A percentile compares a stretch with the other conserved stretches of the same genome.
Evolutionary conservation across 2,329 filamentous ascomycete species (phyloP).

Genomic region (Talaromyces sp.): DNA sequence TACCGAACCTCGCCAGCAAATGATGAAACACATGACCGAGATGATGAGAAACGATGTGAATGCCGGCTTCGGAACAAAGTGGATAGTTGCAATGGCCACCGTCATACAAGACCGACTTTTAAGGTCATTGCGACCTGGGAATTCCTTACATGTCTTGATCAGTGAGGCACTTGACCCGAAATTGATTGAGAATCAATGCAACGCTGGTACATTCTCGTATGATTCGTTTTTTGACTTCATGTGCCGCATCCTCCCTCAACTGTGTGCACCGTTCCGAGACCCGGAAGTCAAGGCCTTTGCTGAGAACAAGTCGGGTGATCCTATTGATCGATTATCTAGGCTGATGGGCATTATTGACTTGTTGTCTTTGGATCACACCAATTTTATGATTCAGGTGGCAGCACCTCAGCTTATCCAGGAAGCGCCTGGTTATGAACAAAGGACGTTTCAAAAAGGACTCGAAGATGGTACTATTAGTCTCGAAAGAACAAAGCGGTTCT

Average conservation of each 20-base stretch:
- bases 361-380: slow-evolving; percentile 61
- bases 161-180: slow-evolving; percentile 59
- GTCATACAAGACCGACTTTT: slow-evolving; percentile 60
- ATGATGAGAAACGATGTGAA: slow-evolving; percentile 57
- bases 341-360: slow-evolving; percentile 62
- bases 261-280: slow-evolving; percentile 63
- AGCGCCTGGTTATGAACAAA: slow-evolving; percentile 59
- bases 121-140: slow-evolving; percentile 56
- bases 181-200: slow-evolving; percentile 55
- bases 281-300: slow-evolving; percentile 55
- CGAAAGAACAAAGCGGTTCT: slow-evolving; percentile 54
- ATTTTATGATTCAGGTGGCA: slow-evolving; percentile 60
- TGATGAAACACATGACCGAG: slow-evolving; percentile 58
- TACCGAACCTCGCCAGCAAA: slow-evolving; percentile 51
- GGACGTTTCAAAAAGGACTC: slow-evolving; percentile 55
- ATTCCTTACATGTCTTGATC: slow-evolving; percentile 59
- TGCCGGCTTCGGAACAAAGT: slow-evolving; percentile 52
- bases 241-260: slow-evolving; percentile 58
- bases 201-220: slow-evolving; percentile 60
- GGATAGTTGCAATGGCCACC: slow-evolving; percentile 65
- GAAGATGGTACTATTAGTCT: slow-evolving; percentile 50
- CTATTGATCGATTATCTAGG: slow-evolving; percentile 60
- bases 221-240: slow-evolving; percentile 62
- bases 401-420: slow-evolving; percentile 60
- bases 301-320: slow-evolving; percentile 51